Base-by-base conservation (phyloP, 148 eudicot species). In the Chenopodium quinoa region DNA sequence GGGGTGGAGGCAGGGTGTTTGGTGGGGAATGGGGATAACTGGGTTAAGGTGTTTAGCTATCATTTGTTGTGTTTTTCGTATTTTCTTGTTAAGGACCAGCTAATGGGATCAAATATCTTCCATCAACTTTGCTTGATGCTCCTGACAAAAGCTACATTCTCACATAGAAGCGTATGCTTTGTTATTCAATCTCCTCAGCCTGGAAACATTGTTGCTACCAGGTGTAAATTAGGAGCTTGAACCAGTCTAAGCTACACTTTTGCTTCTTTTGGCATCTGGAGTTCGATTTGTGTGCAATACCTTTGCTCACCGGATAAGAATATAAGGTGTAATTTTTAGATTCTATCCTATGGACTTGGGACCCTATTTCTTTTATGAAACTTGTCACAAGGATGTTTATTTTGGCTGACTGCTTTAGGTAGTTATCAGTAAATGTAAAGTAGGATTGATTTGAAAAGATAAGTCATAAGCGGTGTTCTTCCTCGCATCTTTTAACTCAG, bases 101-200 rank as follows among this genome's bases (percentile, higher is more conserved):
- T 65, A 25, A 25, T 47, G 66, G 17, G 47, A 37, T 80, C 71
- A 60, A 60, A 27, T 73, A 46, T 80, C 82, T 62, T 56, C 32
- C 12, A 62, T 37, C 71, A 80, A 71, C 70, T 80, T 80, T 27
- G 60, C 60, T 60, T 66, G 74, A 75, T 63, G 78, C 60, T 31
- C 13, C 62, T 31, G 17, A 40, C 12, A 34, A 63, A 32, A 48
- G 37, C 71, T 44, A 29, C 76, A 73, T 32, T 66, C 73, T 70
- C n/a, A 16, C 10, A 13, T 13, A 32, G 23, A 68, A 25, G 37
- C 56, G 11, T 31, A 40, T 67, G 29, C 4, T 73, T 32, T 75
- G 29, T 65, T 58, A 1, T 70, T 20, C 16, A 37, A 44, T 14
- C 56, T 40, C 32, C 37, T 23, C 16, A 8, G 71, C 34, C 40